Base-by-base conservation (phyloP, 2,329 filamentous ascomycete species). In the Pyrenochaeta sp. region DNA sequence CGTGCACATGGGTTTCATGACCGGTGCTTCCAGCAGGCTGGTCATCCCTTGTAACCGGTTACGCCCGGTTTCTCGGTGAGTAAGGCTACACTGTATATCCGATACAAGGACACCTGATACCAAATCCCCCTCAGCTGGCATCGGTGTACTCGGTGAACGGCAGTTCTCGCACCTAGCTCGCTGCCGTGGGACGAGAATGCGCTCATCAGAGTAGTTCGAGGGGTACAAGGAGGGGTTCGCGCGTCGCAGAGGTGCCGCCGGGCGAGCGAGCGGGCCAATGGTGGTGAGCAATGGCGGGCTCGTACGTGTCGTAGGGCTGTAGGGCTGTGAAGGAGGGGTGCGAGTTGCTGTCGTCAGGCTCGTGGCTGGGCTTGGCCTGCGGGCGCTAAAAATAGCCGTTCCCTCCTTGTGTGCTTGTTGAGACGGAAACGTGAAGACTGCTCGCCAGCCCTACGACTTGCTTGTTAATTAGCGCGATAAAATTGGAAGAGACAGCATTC, bases 301-400 rank as follows among this genome's bases (percentile, higher is more conserved):
- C 28, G 35, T 34, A 35, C 58, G 59, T 41, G 53, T 53, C 53
- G 51, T 59, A 61, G 52, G 59, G 55, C 59, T 58, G 51, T 51
- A 53, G 48, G 48, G 54, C 46, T 55, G 46, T 26, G 29, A 38
- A 21, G 32, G 31, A 21, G 28, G 34, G 35, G 22, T 41, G 49
- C 18, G 39, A 35, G 40, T 22, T 47, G 50, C 46, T 55, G 47
- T 54, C 35, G 47, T 54, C 31, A 51, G 52, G 50, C 50, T 53
- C 48, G 46, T 56, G 48, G 56, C 44, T 49, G 27, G 15, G 38
- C 45, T 46, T 40, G 41, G 44, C 50, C 37, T 30, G 43, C 40
- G 45, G 50, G 20, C 47, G 36, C 59, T 60, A 64, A 65, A 65
- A 58, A 65, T 67, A 65, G 60, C 36, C 36, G 40, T n/a, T 48